phyloP scores from a whole-genome alignment of 768 basidiomycete genomes.

The Suillus discolor region DNA sequence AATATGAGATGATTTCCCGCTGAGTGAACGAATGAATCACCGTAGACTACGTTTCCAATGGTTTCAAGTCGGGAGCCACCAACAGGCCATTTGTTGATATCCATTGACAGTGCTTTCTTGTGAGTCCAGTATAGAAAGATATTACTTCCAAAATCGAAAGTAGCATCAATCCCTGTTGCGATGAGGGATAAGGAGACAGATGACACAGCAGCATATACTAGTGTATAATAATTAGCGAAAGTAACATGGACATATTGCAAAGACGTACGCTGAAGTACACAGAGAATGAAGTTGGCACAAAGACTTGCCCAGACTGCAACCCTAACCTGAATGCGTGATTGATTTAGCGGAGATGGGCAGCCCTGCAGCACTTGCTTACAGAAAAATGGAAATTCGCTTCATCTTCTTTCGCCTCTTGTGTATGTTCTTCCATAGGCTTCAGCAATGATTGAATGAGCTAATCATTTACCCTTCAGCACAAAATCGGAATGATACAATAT shows the following conservation, averaged over 20 bases:
- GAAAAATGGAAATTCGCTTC: slow-evolving; percentile 68
- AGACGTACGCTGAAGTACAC: slow-evolving; percentile 63
- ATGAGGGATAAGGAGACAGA: slow-evolving; percentile 83
- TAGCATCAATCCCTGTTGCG: slow-evolving; percentile 87
- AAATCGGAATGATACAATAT: slow-evolving; percentile 6
- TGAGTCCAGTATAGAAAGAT: slow-evolving; percentile 81
- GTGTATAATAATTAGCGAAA: neutral
- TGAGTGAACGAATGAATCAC: slow-evolving; percentile 34
- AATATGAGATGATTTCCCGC: neutral
- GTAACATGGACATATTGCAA: slow-evolving; percentile 20
- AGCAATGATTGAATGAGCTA: slow-evolving; percentile 87
- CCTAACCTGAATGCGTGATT: slow-evolving; percentile 58
- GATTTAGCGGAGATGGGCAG: neutral
- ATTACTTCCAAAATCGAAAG: slow-evolving; percentile 85
- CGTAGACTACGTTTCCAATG: slow-evolving; percentile 87
- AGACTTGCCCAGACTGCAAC: slow-evolving; percentile 88
- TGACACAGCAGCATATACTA: slow-evolving; percentile 92
- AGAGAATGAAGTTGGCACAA: slow-evolving; percentile 72
- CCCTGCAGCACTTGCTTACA: slow-evolving; percentile 42
- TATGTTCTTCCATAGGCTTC: slow-evolving; percentile 90
- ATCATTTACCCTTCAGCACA: neutral
- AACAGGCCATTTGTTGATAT: slow-evolving; percentile 88
- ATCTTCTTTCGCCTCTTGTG: slow-evolving; percentile 74
- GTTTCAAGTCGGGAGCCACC: slow-evolving; percentile 90
- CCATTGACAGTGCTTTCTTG: slow-evolving; percentile 67